Percentiles rank a stretch among this genome's conserved stretches.
Conservation (phyloP, 805 yeast species). For the Pichia sporocuriosa region DNA sequence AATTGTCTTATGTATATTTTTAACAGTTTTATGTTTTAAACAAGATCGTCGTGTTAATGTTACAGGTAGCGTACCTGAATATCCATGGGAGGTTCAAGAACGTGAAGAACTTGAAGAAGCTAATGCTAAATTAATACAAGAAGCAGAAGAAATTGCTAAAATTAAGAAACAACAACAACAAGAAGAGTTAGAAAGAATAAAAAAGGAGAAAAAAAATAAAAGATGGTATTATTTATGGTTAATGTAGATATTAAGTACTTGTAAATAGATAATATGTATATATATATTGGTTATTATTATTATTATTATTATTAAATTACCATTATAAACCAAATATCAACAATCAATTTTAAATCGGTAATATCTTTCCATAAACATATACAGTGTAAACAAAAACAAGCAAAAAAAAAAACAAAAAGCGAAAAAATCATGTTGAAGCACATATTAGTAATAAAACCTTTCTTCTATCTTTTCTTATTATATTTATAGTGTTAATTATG, state of each 20-base stretch:
- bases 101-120: slow-evolving; percentile 13
- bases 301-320: no score
- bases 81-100: slow-evolving; percentile 23
- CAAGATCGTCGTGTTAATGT: slow-evolving; percentile 40
- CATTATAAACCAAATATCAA: no score
- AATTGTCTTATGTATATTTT: slow-evolving; percentile 40
- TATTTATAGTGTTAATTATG: no score
- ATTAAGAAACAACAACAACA: not conserved
- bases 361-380: no score
- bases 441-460: no score
- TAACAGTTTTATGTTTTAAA: slow-evolving; percentile 45
- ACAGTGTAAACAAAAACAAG: no score
- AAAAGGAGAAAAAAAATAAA: not conserved
- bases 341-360: no score
- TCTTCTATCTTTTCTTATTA: no score
- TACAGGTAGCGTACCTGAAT: slow-evolving; percentile 27
- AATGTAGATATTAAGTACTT: slow-evolving; percentile 20
- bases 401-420: no score
- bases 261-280: slow-evolving; percentile 4
- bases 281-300: not conserved
- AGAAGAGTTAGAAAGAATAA: not conserved
- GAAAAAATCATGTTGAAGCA: no score
- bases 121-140: slow-evolving; percentile 1
- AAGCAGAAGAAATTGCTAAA: slow-evolving; percentile 9
- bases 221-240: slow-evolving; percentile 53